Conservation (phyloP, 495 filamentous ascomycete genomes). For the Physcia stellaris region DNA sequence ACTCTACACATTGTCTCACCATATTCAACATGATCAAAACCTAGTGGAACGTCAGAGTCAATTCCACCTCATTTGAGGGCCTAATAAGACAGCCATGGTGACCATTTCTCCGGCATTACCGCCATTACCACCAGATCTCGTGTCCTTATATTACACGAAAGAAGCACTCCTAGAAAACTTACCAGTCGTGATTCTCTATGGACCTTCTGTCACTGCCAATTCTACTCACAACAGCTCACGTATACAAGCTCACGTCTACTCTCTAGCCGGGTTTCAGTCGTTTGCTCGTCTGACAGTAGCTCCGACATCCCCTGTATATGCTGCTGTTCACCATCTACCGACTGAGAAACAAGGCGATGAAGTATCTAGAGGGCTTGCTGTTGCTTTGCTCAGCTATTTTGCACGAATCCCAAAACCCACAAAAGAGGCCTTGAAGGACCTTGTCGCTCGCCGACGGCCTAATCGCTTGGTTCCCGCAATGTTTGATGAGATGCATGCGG, state of each 20-base stretch:
- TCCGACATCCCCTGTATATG: conserved; percentile 87
- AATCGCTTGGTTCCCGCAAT: conserved; percentile 40
- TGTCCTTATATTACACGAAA: conserved; percentile 12
- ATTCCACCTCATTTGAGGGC: background rate
- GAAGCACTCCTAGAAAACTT: conserved; percentile 12
- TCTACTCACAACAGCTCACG: conserved; percentile 76
- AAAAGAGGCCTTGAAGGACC: conserved; percentile 40
- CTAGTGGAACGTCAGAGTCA: background rate
- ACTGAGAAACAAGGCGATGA: conserved; percentile 90
- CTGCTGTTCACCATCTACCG: conserved; percentile 81
- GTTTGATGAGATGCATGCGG: conserved; percentile 88
- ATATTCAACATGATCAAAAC: background rate
- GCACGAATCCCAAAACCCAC: conserved; percentile 64
- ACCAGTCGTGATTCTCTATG: conserved; percentile 70
- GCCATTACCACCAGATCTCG: conserved; percentile 3
- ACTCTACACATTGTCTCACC: too few species aligned
- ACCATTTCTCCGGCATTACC: conserved; percentile 8
- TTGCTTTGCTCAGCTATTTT: conserved; percentile 88
- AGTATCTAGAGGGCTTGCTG: conserved; percentile 74
- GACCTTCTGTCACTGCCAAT: conserved; percentile 68
- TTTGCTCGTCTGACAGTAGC: conserved; percentile 86
- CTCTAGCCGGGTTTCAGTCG: conserved; percentile 70
- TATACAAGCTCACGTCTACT: conserved; percentile 85
- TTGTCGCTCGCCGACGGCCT: conserved; percentile 13
- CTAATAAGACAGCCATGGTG: conserved; percentile 5